These are phyloP conservation scores for Boletus edulis DNA, from an alignment of 768 basidiomycete species.

Conservation along the genomic window DNA sequence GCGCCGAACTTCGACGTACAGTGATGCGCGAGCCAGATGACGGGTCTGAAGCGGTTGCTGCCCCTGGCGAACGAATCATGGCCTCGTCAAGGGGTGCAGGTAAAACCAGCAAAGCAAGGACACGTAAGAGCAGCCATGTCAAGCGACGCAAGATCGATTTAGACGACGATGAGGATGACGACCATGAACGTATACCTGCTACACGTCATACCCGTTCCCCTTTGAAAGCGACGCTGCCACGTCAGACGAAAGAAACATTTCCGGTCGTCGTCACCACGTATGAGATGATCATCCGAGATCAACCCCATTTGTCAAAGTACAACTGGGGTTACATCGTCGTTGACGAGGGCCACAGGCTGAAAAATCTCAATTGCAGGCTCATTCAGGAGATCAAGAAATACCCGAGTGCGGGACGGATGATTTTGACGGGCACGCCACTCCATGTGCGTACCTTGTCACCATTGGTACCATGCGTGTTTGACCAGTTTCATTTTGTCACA, in stretches of 20 bases:
- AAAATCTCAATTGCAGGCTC: slow-evolving; percentile 90
- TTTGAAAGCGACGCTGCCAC: neutral
- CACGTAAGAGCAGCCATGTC: slow-evolving; percentile 3
- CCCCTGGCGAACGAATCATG: slow-evolving; percentile 24
- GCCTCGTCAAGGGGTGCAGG: slow-evolving; percentile 20
- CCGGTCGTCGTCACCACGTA: slow-evolving; percentile 90
- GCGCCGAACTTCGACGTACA: slow-evolving; percentile 72
- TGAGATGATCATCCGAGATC: slow-evolving; percentile 88
- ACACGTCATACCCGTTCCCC: slow-evolving; percentile 13
- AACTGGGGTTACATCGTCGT: slow-evolving; percentile 93
- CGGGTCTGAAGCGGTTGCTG: slow-evolving; percentile 19
- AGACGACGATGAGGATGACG: slow-evolving; percentile 4
- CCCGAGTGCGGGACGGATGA: slow-evolving; percentile 80
- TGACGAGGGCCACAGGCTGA: slow-evolving; percentile 92
- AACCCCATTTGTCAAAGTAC: slow-evolving; percentile 60
- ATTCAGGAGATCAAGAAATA: slow-evolving; percentile 91
- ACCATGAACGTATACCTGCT: slow-evolving; percentile 17
- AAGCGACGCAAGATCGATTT: slow-evolving; percentile 24
- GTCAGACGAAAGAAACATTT: slow-evolving; percentile 43
- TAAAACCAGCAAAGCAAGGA: slow-evolving; percentile 11
- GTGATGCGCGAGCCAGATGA: slow-evolving; percentile 43
- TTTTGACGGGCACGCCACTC: slow-evolving; percentile 93
- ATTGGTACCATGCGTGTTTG: neutral
- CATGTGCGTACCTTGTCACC: slow-evolving; percentile 55
- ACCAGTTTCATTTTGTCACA: slow-evolving; percentile 32